A percentile compares a stretch with the other conserved stretches of the same genome.
Conservation (phyloP, 345 rosid genomes). For the Diplotaxis tenuifolia region DNA sequence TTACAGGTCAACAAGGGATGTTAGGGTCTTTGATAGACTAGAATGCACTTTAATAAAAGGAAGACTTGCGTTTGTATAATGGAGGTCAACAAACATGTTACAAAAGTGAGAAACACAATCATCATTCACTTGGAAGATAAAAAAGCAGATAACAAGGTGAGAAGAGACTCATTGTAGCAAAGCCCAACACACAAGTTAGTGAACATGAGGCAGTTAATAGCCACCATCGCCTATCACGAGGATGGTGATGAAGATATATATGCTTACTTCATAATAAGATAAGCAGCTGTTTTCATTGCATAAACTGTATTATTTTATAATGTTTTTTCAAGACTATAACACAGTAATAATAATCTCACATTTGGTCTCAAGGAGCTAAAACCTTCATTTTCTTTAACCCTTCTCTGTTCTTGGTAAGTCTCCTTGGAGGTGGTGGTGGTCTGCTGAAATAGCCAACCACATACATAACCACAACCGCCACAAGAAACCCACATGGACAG, state of each 20-base stretch:
- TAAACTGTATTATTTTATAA: neutral
- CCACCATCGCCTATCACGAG: neutral
- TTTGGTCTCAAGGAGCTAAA: neutral
- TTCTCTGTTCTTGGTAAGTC: neutral
- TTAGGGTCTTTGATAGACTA: too few species aligned
- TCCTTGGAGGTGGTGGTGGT: neutral
- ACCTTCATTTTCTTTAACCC: neutral
- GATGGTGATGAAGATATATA: neutral
- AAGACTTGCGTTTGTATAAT: too few species aligned
- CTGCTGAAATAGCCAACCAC: constrained; percentile 15
- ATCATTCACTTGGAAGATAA: too few species aligned
- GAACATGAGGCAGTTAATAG: too few species aligned
- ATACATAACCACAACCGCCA: constrained; percentile 11
- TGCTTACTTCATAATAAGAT: neutral
- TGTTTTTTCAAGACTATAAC: neutral
- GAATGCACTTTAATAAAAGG: too few species aligned
- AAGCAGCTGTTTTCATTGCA: neutral
- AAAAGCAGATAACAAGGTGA: too few species aligned
- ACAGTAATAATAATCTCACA: neutral
- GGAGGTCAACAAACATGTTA: too few species aligned
- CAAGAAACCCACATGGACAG: constrained; percentile 26
- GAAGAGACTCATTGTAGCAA: too few species aligned
- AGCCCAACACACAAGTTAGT: too few species aligned
- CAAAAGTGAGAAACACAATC: too few species aligned
- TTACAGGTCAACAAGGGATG: too few species aligned